These are phyloP conservation scores for Mycena polygramma DNA, from an alignment of 768 basidiomycete species.

Conservation along the genomic window DNA sequence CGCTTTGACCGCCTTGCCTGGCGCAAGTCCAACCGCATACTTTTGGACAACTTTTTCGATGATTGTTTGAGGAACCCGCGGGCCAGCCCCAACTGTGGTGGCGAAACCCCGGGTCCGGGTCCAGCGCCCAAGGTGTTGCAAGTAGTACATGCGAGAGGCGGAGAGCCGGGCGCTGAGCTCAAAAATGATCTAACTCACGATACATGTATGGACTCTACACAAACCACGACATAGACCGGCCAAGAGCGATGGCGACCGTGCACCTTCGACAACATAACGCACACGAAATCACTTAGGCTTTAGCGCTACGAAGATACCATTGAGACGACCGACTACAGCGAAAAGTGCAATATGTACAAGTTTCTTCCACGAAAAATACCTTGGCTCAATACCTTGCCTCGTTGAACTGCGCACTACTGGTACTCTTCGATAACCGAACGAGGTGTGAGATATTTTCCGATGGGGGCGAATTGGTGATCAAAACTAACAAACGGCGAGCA, in stretches of 20 bases:
- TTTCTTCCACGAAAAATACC: no score
- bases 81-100: constrained; percentile 41
- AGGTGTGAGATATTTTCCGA: constrained; percentile 58
- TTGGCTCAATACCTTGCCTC: no score
- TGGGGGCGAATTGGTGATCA: constrained; percentile 51
- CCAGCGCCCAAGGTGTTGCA: constrained; percentile 28
- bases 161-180: no score
- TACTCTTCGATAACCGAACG: constrained; percentile 63
- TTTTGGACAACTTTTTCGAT: constrained; percentile 99
- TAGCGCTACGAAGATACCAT: no score
- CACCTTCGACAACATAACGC: no score
- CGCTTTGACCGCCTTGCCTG: constrained; percentile 84
- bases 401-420: background rate
- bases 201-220: no score
- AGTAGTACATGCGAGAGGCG: constrained; percentile 1
- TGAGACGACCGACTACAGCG: no score
- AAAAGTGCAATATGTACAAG: no score
- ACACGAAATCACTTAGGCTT: no score
- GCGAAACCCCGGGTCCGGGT: constrained; percentile 43
- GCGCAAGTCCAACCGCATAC: constrained; percentile 91
- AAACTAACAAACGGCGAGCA: constrained; percentile 36
- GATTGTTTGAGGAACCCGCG: constrained; percentile 79
- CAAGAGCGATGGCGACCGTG: no score
- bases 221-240: no score
- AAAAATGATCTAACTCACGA: no score